Evolutionary conservation across 2,329 filamentous ascomycete genomes (phyloP).

Genomic region (Cordyceps tenuipes): DNA sequence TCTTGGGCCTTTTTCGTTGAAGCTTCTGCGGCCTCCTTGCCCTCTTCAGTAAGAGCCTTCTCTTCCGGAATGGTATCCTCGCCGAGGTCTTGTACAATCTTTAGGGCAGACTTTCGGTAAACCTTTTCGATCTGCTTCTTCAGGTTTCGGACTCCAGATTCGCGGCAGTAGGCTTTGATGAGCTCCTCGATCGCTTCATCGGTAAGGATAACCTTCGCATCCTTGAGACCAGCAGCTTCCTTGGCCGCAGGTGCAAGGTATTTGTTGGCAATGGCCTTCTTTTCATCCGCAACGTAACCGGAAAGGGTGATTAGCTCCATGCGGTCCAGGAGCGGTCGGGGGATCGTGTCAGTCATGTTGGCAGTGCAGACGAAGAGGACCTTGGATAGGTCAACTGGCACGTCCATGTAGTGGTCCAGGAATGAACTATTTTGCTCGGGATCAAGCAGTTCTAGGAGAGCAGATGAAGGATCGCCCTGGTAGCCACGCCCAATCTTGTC

Average conservation of each 20-base stretch:
- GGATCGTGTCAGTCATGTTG: slow-evolving; percentile 98
- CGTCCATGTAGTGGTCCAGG: slow-evolving; percentile 97
- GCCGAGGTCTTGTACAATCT: slow-evolving; percentile 91
- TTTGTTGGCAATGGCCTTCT: slow-evolving; percentile 93
- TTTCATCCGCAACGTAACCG: slow-evolving; percentile 95
- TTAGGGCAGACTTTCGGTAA: slow-evolving; percentile 91
- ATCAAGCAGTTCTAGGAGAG: slow-evolving; percentile 85
- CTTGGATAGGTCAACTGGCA: slow-evolving; percentile 93
- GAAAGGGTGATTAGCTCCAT: slow-evolving; percentile 98
- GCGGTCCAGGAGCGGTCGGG: slow-evolving; percentile 82
- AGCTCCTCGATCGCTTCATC: slow-evolving; percentile 88
- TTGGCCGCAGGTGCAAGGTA: slow-evolving; percentile 94
- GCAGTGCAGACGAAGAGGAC: slow-evolving; percentile 98
- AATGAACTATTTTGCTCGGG: slow-evolving; percentile 97
- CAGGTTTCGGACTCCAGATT: slow-evolving; percentile 91
- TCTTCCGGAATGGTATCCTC: slow-evolving; percentile 75
- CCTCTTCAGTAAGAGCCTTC: slow-evolving; percentile 75
- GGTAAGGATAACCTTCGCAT: slow-evolving; percentile 80
- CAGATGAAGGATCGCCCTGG: slow-evolving; percentile 92
- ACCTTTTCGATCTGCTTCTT: slow-evolving; percentile 99
- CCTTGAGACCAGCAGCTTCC: slow-evolving; percentile 80
- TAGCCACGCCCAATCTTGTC: slow-evolving; percentile 97
- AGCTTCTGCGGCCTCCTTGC: slow-evolving; percentile 67
- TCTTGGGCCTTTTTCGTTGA: slow-evolving; percentile 60
- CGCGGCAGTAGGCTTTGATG: slow-evolving; percentile 97